Evolutionary conservation across 495 filamentous ascomycete species (phyloP).

Genomic region (Halenospora varia): DNA sequence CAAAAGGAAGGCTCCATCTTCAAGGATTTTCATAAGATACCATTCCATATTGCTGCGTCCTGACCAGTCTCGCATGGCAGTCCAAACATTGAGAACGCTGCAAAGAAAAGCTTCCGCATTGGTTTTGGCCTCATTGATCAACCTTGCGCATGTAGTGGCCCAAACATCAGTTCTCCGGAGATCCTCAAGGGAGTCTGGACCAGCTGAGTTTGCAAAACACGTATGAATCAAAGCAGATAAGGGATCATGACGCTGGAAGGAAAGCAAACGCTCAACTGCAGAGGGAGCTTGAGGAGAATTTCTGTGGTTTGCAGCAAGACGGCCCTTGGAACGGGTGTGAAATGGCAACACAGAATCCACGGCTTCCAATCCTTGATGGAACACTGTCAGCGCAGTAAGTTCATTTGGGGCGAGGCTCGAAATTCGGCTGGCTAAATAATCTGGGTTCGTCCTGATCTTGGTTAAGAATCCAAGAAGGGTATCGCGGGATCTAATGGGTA

Average conservation of each 20-base stretch:
- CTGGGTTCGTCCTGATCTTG: slow-evolving; percentile 76
- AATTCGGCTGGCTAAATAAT: slow-evolving; percentile 81
- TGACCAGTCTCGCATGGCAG: slow-evolving; percentile 82
- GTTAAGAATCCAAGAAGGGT: slow-evolving; percentile 75
- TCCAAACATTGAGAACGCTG: slow-evolving; percentile 77
- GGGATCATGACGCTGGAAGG: slow-evolving; percentile 84
- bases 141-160: slow-evolving; percentile 80
- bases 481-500: slow-evolving; percentile 70
- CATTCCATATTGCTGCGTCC: slow-evolving; percentile 84
- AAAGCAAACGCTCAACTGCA: slow-evolving; percentile 66
- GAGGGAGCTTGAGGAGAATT: slow-evolving; percentile 48
- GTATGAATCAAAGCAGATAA: slow-evolving; percentile 83
- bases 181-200: slow-evolving; percentile 73
- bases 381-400: slow-evolving; percentile 66
- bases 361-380: slow-evolving; percentile 71
- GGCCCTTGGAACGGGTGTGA: slow-evolving; percentile 58
- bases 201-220: slow-evolving; percentile 80
- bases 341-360: slow-evolving; percentile 78
- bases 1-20: slow-evolving; percentile 86
- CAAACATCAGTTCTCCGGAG: slow-evolving; percentile 72
- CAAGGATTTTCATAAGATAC: slow-evolving; percentile 88
- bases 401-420: slow-evolving; percentile 68
- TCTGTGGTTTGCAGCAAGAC: slow-evolving; percentile 37
- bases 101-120: slow-evolving; percentile 56
- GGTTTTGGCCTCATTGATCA: slow-evolving; percentile 57